Conservation (phyloP, 306 rosid species). For the Cicer yamashitae region DNA sequence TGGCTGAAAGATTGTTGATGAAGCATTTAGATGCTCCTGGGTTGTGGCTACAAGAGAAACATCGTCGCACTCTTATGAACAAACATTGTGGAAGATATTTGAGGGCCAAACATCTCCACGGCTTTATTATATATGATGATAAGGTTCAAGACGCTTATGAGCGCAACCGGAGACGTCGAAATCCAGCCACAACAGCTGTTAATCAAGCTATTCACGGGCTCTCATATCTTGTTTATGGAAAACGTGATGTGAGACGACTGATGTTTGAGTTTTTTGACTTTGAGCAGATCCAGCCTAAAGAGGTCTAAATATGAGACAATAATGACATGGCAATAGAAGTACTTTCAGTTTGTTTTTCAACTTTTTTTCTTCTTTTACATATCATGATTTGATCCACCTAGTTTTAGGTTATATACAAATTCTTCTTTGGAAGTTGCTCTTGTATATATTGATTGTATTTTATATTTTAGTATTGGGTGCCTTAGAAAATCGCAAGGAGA, state of each 20-base stretch:
- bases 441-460: conserved; percentile 46
- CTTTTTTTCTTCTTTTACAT: conserved; percentile 14
- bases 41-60: conserved; percentile 83
- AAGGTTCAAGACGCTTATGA: conserved; percentile 68
- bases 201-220: conserved; percentile 95
- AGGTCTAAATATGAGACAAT: conserved; percentile 54
- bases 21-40: conserved; percentile 99
- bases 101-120: conserved; percentile 81
- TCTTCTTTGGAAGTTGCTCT: conserved; percentile 34
- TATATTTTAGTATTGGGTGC: conserved; percentile 15
- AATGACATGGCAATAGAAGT: conserved; percentile 31
- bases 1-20: conserved; percentile 96
- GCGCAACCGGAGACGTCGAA: conserved; percentile 78
- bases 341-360: conserved; percentile 4
- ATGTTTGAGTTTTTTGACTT: conserved; percentile 96
- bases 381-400: conserved; percentile 30
- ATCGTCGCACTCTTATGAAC: conserved; percentile 87
- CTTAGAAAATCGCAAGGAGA: conserved; percentile 2
- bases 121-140: conserved; percentile 61
- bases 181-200: conserved; percentile 85
- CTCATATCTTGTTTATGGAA: conserved; percentile 84
- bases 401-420: conserved; percentile 37
- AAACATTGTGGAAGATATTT: conserved; percentile 85
- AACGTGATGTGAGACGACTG: conserved; percentile 89
- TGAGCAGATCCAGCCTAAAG: conserved; percentile 93